Percentiles rank a stretch among this genome's conserved stretches.
These are phyloP conservation scores for Coemansia sp. DNA, from an alignment of 192 early-diverging fungal species.

Conservation along the genomic window DNA sequence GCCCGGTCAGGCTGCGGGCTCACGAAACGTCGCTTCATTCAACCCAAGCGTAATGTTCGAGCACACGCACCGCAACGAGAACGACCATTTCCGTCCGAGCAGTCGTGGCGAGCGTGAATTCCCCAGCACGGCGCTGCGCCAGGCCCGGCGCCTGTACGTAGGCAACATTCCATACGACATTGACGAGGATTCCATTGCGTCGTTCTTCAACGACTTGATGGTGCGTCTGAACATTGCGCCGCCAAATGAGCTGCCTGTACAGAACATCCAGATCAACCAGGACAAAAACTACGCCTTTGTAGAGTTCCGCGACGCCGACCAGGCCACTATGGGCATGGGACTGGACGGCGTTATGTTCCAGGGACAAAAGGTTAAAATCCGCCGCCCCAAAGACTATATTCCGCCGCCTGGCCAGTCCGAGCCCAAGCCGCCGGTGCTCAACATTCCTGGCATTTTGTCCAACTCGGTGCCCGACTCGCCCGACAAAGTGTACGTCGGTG, in stretches of 20 bases:
- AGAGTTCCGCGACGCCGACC: constrained; percentile 87
- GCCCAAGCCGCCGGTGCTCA: constrained; percentile 61
- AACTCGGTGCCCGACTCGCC: constrained; percentile 87
- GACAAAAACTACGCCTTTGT: constrained; percentile 98
- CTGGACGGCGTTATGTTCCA: constrained; percentile 90
- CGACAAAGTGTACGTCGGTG: constrained; percentile 93
- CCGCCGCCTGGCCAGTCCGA: constrained; percentile 59
- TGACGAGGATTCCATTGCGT: constrained; percentile 67
- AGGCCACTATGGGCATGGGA: constrained; percentile 87
- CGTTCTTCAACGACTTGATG: constrained; percentile 90
- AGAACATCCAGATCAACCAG: constrained; percentile 82
- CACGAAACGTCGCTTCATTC: constrained; percentile 48
- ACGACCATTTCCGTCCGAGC: constrained; percentile 42
- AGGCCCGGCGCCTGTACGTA: constrained; percentile 85
- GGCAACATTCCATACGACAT: constrained; percentile 84
- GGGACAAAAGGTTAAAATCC: constrained; percentile 80
- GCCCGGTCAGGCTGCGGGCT: constrained; percentile 36
- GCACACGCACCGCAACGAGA: constrained; percentile 56
- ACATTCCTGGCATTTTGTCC: constrained; percentile 79
- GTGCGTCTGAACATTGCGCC: constrained; percentile 70
- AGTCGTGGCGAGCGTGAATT: constrained; percentile 50
- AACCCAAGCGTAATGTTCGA: constrained; percentile 42
- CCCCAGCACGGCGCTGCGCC: constrained; percentile 60
- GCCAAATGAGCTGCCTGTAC: constrained; percentile 67
- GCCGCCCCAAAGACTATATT: constrained; percentile 92